A percentile compares a stretch with the other conserved stretches of the same genome.
Conservation (phyloP, 192 early-diverging fungal species). For the Borealophlyctis nickersoniae region DNA sequence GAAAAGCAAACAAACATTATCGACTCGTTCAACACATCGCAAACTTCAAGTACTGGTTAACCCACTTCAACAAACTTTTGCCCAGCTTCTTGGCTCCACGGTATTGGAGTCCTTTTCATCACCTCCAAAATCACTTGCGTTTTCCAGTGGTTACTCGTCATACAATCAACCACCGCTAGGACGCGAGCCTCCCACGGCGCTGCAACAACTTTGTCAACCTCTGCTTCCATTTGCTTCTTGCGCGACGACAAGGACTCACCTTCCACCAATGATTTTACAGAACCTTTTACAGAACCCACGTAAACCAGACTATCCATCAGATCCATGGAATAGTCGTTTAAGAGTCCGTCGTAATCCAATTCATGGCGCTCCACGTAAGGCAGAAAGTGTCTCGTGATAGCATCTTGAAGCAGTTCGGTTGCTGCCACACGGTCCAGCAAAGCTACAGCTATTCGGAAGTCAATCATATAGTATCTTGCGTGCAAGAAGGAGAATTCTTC, state of each 20-base stretch:
- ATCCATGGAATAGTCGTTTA: constrained; percentile 55
- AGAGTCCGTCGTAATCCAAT: constrained; percentile 48
- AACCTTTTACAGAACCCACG: constrained; percentile 2
- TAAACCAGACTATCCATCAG: constrained; percentile 45
- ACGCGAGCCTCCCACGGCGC: constrained; percentile 61
- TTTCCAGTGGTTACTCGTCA: constrained; percentile 36
- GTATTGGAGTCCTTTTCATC: constrained; percentile 61
- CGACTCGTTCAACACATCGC: no score
- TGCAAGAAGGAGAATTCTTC: no score
- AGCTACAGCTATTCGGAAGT: constrained; percentile 41
- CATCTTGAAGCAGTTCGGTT: constrained; percentile 52
- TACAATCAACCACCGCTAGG: constrained; percentile 43
- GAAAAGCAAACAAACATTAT: no score
- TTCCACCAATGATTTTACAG: no score
- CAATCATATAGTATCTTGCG: constrained; percentile 2
- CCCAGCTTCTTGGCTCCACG: constrained; percentile 58
- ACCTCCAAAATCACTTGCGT: constrained; percentile 52
- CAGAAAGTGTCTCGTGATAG: constrained; percentile 52
- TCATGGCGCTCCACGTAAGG: constrained; percentile 53
- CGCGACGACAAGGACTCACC: no score
- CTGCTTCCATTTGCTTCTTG: no score
- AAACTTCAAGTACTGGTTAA: not conserved
- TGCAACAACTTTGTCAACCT: no score
- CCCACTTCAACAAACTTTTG: constrained; percentile 31
- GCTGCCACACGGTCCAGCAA: constrained; percentile 61